Percentiles rank a stretch among this genome's conserved stretches.
Evolutionary conservation across 2,329 filamentous ascomycete genomes (phyloP).

Genomic region (Fonsecaea monophora): DNA sequence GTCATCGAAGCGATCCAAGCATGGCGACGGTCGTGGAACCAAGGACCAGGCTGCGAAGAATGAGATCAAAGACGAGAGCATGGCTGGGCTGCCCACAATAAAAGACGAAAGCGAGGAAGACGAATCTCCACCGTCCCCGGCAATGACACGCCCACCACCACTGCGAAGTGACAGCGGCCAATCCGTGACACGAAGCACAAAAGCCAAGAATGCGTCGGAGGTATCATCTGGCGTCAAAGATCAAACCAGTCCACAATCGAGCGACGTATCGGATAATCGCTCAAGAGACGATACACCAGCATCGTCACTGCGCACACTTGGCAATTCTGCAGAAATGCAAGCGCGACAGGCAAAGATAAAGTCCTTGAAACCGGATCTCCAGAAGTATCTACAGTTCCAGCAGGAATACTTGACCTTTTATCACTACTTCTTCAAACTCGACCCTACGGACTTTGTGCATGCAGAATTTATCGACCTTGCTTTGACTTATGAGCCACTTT

Average conservation of each 20-base stretch:
- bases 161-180: slow-evolving; percentile 36
- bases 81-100: slow-evolving; percentile 35
- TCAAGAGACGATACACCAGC: slow-evolving; percentile 45
- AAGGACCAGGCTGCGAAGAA: slow-evolving; percentile 33
- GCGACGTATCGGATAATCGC: slow-evolving; percentile 52
- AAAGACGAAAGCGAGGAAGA: slow-evolving; percentile 40
- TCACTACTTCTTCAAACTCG: slow-evolving; percentile 80
- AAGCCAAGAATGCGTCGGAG: slow-evolving; percentile 40
- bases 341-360: slow-evolving; percentile 37
- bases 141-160: slow-evolving; percentile 16
- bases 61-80: slow-evolving; percentile 34
- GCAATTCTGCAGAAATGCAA: slow-evolving; percentile 35
- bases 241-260: slow-evolving; percentile 56
- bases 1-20: slow-evolving; percentile 52
- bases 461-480: slow-evolving; percentile 74
- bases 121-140: slow-evolving; percentile 20
- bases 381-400: slow-evolving; percentile 80
- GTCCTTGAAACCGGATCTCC: slow-evolving; percentile 71
- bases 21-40: slow-evolving; percentile 36
- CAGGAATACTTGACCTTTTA: slow-evolving; percentile 77
- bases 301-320: slow-evolving; percentile 37
- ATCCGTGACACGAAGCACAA: slow-evolving; percentile 41
- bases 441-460: slow-evolving; percentile 75
- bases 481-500: slow-evolving; percentile 76
- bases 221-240: slow-evolving; percentile 42